phyloP scores from a whole-genome alignment of 192 early-diverging fungal genomes.

The Coemansia sp. region DNA sequence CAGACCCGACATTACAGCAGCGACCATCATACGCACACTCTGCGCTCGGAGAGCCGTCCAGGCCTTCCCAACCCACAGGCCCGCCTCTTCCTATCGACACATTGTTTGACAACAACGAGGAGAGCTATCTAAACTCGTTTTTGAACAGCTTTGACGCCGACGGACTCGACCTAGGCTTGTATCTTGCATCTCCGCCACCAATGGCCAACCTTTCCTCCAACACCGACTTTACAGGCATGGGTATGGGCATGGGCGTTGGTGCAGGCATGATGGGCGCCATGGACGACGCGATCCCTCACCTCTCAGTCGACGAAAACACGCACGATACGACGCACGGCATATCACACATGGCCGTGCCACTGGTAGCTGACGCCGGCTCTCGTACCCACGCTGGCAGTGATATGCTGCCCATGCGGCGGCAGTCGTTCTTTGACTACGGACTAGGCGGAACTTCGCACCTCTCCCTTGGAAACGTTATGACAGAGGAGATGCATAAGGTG shows the following conservation, averaged over 20 bases:
- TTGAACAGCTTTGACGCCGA: slow-evolving; percentile 49
- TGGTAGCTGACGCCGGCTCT: background rate
- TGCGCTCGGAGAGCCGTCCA: background rate
- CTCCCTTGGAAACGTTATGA: slow-evolving; percentile 45
- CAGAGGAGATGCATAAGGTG: slow-evolving; percentile 46
- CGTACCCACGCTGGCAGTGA: background rate
- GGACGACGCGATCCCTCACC: slow-evolving; percentile 48
- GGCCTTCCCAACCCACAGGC: background rate
- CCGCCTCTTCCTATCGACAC: slow-evolving; percentile 11
- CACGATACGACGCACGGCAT: slow-evolving; percentile 16
- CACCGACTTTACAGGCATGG: slow-evolving; percentile 36
- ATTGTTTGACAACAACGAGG: slow-evolving; percentile 46
- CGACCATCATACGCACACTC: slow-evolving; percentile 8
- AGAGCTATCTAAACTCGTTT: slow-evolving; percentile 49
- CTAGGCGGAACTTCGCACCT: slow-evolving; percentile 39
- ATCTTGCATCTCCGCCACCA: slow-evolving; percentile 35
- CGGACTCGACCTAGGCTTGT: slow-evolving; percentile 27
- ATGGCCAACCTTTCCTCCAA: slow-evolving; percentile 35
- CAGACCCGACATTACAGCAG: slow-evolving; percentile 4
- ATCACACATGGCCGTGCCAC: slow-evolving; percentile 11
- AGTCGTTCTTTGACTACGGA: slow-evolving; percentile 40
- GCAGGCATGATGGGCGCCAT: slow-evolving; percentile 49
- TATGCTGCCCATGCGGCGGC: slow-evolving; percentile 26
- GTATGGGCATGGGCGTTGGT: slow-evolving; percentile 48
- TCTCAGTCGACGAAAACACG: slow-evolving; percentile 35